phyloP scores from a whole-genome alignment of 352 stramenopile species.

The Thraustochytrium sp. region DNA sequence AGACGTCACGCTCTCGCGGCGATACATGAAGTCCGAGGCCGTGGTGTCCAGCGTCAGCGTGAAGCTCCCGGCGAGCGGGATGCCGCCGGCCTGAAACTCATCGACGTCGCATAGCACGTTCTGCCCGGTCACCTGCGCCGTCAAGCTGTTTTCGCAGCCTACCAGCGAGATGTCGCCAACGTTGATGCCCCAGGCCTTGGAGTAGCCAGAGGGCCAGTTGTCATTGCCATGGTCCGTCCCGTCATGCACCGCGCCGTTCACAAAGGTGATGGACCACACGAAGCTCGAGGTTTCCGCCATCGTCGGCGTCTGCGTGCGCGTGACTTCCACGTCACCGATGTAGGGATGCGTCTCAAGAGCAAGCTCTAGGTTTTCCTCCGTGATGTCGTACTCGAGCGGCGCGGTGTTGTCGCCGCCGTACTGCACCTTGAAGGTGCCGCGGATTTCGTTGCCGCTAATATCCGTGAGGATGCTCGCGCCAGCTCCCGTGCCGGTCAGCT shows the following conservation, averaged over 20 bases:
- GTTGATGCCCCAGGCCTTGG: conserved; percentile 91
- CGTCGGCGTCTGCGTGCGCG: conserved; percentile 49
- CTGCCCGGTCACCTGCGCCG: conserved; percentile 9
- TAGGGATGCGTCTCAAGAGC: conserved; percentile 71
- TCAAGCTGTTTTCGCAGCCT: conserved; percentile 51
- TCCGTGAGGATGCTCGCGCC: conserved; percentile 59
- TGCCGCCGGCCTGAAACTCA: conserved; percentile 60
- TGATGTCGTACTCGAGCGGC: conserved; percentile 49
- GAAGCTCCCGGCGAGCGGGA: conserved; percentile 83
- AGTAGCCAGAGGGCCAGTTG: conserved; percentile 85
- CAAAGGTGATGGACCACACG: conserved; percentile 85
- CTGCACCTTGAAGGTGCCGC: conserved; percentile 81
- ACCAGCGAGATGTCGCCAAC: conserved; percentile 75
- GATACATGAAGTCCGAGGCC: no score
- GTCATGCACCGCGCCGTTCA: conserved; percentile 66
- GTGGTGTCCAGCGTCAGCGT: conserved; percentile 69
- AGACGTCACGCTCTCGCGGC: no score
- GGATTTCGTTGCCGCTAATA: conserved; percentile 74
- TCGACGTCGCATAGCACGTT: conserved; percentile 55
- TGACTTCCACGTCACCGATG: conserved; percentile 76
- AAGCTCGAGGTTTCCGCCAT: conserved; percentile 70
- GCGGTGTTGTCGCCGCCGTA: conserved; percentile 87
- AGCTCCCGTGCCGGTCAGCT: conserved; percentile 53
- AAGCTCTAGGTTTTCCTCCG: conserved; percentile 55
- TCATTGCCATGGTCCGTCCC: conserved; percentile 88